Evolutionary conservation across 805 yeast genomes (phyloP), one percentile per base, ranked within the genome.

Genomic region (Saturnispora gosingensis): DNA sequence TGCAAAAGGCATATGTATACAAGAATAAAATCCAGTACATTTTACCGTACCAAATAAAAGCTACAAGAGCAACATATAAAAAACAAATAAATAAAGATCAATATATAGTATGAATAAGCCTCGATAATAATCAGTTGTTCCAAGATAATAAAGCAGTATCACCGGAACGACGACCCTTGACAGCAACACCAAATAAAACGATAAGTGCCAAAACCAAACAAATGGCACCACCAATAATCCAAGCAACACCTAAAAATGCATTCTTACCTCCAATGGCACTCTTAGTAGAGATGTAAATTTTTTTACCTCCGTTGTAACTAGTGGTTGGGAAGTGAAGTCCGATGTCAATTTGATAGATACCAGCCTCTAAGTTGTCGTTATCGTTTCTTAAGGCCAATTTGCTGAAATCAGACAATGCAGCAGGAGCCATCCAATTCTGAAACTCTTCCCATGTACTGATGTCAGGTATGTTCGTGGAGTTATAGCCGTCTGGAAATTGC

Each of bases 351-450:
- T 83, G 80, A 61, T 85, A 86, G 11, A 72, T 72, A 39, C 93
- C 93, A 5, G 72, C 70, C 11, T 66, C 61, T 54, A 85, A 65
- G 2, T 67, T 67, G 39, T 80, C 82, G 46, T 79, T 62, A 54
- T 78, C 81, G 61, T 84, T 85, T 63, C 86, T 74, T 50, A 78
- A 72, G 10, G 80, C 79, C 65, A 86, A 66, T 65, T 85, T 85
- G 56, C 82, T 77, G 64, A 83, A 83, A 20, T 73, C 70, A 16
- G 90, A 77, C 54, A 86, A 72, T 0, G 88, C 93, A 6, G 90
- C 82, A 2, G 91, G 82, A 55, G 88, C 76, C 91, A 86, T 85
- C 95, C 95, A 86, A 58, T 85, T 86, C 60, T 85, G 91, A 54
- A 86, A 76, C 54, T 81, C 82, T 53, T 75, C 78, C 88, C 88